Evolutionary conservation across 768 basidiomycete genomes (phyloP), one percentile per base, ranked within the genome.

Genomic region (Pleurotus pulmonarius): DNA sequence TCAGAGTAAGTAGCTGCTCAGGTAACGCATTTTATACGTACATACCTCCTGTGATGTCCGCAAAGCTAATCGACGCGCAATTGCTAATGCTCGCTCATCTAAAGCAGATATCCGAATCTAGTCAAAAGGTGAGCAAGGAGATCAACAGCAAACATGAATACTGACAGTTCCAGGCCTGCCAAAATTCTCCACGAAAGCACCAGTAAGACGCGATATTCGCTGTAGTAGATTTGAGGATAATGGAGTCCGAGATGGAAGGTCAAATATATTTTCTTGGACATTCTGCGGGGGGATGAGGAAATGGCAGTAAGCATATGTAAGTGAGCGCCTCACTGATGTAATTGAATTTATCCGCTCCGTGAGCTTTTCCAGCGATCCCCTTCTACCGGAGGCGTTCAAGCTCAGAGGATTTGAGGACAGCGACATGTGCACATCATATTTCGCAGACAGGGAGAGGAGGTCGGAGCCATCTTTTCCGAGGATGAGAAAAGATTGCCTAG

Each of bases 381-480:
- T 74, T 45, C 82, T 58, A 9, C 89, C 89, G 68, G 85, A 79
- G 1, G 83, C 79, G 41, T 75, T 77, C 22, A 92, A 67, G 29
- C 79, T 73, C 39, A 88, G 74, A 15, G 90, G 87, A 29, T 78
- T 71, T 2, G 73, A 64, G 8, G 73, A 71, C 55, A 90, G 76
- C 6, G 85, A 81, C 38, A 90, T 75, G 56, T 83, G 83, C 29
- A 87, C 81, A 40, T 82, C 79, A 58, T 82, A 85, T 49, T 75
- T 75, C 59, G 70, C 73, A n/a, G 87, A 84, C 48, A 90, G 58
- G 20, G 78, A 73, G 56, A 86, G 67, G 29, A 88, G 72, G 63
- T 90, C 77, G 40, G 73, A 69, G 37, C 89, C 89, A 66, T 90
- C 90, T 90, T 79, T 85, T 40, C 89, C 89, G 59, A 92, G 76